phyloP scores from a whole-genome alignment of 352 stramenopile species.

The Thalassiosira exigua region DNA sequence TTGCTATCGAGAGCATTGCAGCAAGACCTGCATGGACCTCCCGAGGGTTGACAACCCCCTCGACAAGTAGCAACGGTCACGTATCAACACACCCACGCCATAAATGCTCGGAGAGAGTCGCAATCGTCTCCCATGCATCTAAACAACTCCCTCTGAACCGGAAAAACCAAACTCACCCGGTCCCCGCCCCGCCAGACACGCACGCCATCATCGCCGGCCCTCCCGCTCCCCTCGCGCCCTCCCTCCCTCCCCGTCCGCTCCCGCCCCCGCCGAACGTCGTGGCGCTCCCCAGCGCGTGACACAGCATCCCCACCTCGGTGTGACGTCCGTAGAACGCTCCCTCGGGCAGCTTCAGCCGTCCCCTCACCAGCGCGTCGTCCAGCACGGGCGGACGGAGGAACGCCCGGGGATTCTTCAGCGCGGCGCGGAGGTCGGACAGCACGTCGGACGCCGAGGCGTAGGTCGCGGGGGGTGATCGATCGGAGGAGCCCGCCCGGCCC shows the following conservation, averaged over 20 bases:
- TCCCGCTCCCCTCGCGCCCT: not conserved
- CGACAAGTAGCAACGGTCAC: too few species aligned
- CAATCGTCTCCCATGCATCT: too few species aligned
- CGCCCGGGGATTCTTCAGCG: slow-evolving; percentile 12
- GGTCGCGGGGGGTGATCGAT: not conserved
- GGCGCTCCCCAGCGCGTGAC: slow-evolving; percentile 19
- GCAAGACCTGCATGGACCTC: too few species aligned
- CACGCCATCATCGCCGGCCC: slow-evolving; percentile 33
- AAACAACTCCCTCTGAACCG: too few species aligned
- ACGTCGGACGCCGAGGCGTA: slow-evolving; percentile 22
- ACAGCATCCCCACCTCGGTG: slow-evolving; percentile 18
- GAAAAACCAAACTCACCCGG: slow-evolving; percentile 11
- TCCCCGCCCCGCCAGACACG: slow-evolving; percentile 37
- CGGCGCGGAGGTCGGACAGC: slow-evolving; percentile 14
- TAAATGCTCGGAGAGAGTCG: too few species aligned
- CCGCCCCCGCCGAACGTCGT: slow-evolving; percentile 1
- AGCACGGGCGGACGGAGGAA: slow-evolving; percentile 9
- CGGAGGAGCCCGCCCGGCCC: too few species aligned
- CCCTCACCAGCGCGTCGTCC: slow-evolving; percentile 15
- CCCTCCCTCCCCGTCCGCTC: slow-evolving; percentile 4
- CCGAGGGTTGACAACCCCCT: too few species aligned
- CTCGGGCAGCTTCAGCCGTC: slow-evolving; percentile 4
- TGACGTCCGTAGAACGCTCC: slow-evolving; percentile 38
- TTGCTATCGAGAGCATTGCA: too few species aligned
- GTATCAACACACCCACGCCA: too few species aligned